Evolutionary conservation across 1,284 basidiomycete genomes (phyloP).

Genomic region (Kwoniella shivajii): DNA sequence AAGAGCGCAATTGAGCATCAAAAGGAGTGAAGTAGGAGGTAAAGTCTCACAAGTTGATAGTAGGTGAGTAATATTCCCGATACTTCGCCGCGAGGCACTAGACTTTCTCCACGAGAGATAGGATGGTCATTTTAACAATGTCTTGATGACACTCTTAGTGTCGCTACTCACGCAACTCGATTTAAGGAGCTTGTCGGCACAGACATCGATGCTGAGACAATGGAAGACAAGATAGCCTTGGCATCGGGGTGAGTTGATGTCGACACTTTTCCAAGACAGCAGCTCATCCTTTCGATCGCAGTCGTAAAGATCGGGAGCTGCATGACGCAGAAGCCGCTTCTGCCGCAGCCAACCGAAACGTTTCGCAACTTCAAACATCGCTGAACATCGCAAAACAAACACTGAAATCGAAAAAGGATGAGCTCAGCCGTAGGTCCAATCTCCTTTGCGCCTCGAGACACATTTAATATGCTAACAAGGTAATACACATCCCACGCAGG

Average conservation of each 20-base stretch:
- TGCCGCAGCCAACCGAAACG: conserved; percentile 59
- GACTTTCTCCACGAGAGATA: no score
- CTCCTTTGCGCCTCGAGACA: not conserved
- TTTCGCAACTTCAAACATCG: conserved; percentile 66
- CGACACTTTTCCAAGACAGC: not conserved
- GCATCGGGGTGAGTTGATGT: conserved; percentile 60
- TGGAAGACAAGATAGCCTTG: conserved; percentile 71
- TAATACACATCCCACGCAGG: conserved; percentile 53
- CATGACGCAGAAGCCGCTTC: conserved; percentile 61
- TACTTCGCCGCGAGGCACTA: conserved; percentile 6
- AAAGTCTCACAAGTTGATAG: conserved; percentile 68
- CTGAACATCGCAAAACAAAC: conserved; percentile 64
- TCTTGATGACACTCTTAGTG: conserved; percentile 55
- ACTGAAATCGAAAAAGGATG: conserved; percentile 65
- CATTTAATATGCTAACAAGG: not conserved
- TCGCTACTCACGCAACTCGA: conserved; percentile 64
- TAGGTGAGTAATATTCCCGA: conserved; percentile 60
- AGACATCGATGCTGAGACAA: conserved; percentile 64
- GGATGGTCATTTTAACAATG: no score
- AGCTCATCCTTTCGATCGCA: conserved; percentile 40
- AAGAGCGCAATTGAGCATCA: conserved; percentile 77
- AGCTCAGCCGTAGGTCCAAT: conserved; percentile 62
- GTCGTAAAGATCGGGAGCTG: conserved; percentile 68
- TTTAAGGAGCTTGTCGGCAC: conserved; percentile 67
- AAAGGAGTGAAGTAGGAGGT: conserved; percentile 67